Evolutionary conservation across 2,329 filamentous ascomycete species (phyloP).

Genomic region (Venturia carpophila): DNA sequence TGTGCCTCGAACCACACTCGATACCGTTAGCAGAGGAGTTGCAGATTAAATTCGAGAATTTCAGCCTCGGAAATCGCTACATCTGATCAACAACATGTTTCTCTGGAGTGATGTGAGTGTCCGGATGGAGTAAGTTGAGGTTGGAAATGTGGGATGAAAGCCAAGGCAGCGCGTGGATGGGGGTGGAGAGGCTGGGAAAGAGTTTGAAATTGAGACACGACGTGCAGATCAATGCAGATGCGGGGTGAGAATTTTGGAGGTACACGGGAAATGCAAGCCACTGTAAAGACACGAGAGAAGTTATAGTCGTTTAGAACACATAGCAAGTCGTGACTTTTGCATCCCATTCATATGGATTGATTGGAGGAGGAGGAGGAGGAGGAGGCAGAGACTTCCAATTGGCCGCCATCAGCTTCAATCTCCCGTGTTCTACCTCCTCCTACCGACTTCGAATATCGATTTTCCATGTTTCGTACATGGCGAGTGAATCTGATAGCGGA

Average conservation of each 20-base stretch:
- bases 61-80: too few species aligned
- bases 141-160: not conserved
- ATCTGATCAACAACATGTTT: too few species aligned
- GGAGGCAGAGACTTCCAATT: not conserved
- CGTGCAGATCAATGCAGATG: not conserved
- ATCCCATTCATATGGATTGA: too few species aligned
- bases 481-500: not conserved
- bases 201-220: not conserved
- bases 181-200: not conserved
- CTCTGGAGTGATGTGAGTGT: too few species aligned
- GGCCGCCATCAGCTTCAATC: not conserved
- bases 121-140: not conserved
- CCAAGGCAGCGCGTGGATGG: too few species aligned
- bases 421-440: not conserved
- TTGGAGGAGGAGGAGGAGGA: not conserved
- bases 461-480: not conserved
- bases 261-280: not conserved
- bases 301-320: not conserved
- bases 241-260: not conserved
- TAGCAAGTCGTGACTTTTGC: too few species aligned
- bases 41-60: too few species aligned
- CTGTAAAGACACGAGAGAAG: not conserved
- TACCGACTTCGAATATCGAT: not conserved
- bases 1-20: too few species aligned
- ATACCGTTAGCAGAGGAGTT: too few species aligned